phyloP scores from a whole-genome alignment of 148 eudicot species.

The Silene uniflora region DNA sequence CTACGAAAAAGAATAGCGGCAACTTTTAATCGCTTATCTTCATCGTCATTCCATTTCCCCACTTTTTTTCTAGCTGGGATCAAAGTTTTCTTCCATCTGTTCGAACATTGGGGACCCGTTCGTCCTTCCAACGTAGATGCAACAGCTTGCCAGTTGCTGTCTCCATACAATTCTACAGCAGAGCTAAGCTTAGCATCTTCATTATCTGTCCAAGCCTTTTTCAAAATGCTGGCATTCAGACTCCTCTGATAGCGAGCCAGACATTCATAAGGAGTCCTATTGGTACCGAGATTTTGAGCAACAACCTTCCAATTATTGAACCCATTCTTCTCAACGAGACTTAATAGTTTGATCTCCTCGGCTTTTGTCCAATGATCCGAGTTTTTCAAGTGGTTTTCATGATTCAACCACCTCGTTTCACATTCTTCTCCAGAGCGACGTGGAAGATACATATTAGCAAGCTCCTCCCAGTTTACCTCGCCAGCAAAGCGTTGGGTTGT shows the following conservation, averaged over 20 bases:
- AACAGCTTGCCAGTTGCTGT: slow-evolving; percentile 81
- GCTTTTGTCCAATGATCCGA: slow-evolving; percentile 40
- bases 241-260: slow-evolving; percentile 83
- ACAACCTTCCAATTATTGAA: slow-evolving; percentile 57
- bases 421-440: slow-evolving; percentile 80
- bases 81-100: slow-evolving; percentile 87
- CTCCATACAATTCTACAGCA: slow-evolving; percentile 84
- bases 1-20: slow-evolving; percentile 73
- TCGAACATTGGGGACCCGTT: slow-evolving; percentile 88
- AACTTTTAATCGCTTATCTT: slow-evolving; percentile 77
- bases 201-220: slow-evolving; percentile 75
- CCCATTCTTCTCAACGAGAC: slow-evolving; percentile 57
- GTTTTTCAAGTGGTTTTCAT: slow-evolving; percentile 68
- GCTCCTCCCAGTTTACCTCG: slow-evolving; percentile 71
- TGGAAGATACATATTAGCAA: slow-evolving; percentile 54
- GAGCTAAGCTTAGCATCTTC: slow-evolving; percentile 67
- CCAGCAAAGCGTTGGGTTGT: slow-evolving; percentile 50
- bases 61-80: slow-evolving; percentile 69
- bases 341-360: slow-evolving; percentile 73
- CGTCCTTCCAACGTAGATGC: slow-evolving; percentile 82
- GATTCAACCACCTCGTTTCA: slow-evolving; percentile 79
- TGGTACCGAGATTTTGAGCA: slow-evolving; percentile 52
- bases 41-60: slow-evolving; percentile 66
- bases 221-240: slow-evolving; percentile 72
- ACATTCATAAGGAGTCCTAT: slow-evolving; percentile 88